Base-by-base conservation (phyloP, 2,329 filamentous ascomycete genomes). In the Aspergillus sp. region DNA sequence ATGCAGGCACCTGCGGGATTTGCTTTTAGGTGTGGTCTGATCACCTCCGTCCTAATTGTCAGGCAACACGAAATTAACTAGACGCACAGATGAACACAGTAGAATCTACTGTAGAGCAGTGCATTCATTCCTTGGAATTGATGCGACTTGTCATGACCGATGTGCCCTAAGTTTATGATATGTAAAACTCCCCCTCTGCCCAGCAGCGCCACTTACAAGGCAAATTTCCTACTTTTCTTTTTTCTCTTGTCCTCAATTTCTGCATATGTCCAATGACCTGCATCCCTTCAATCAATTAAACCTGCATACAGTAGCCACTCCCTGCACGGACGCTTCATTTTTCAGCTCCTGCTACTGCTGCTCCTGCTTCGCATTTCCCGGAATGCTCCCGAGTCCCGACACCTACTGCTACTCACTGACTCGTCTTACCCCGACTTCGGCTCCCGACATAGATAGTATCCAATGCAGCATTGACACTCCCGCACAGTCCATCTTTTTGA, bases 1-100 rank as follows among this genome's bases (percentile, higher is more conserved):
- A 5, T 3, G 10, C 47, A 27, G n/a, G 13, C 47, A 50, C 47
- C 47, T 32, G 25, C 47, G 25, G 47, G 47, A 50, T 50, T 50
- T 50, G 47, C 47, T 30, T 50, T 50, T 50, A 50, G 27, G n/a
- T 50, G 47, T 50, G 47, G 47, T 32, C 47, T 50, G 47, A 50
- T 50, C 47, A 50, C 47, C 7, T 8, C 27, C 10, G 47, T 50
- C 32, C 32, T 36, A n/a, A 27, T 10, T 30, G 47, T 50, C 47
- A 32, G 47, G 47, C 47, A 17, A 30, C 4, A 11, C 11, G 19
- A 27, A n/a, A 4, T 30, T 11, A 30, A 30, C 27, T 36, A 36
- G 32, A 36, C 11, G 11, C 10, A 36, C 11, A 36, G 32, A 36
- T 36, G 11, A 5, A 36, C 11, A 36, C 32, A 36, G 32, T 36